phyloP scores from a whole-genome alignment of 768 basidiomycete species.

The Cystoderma amianthinum region DNA sequence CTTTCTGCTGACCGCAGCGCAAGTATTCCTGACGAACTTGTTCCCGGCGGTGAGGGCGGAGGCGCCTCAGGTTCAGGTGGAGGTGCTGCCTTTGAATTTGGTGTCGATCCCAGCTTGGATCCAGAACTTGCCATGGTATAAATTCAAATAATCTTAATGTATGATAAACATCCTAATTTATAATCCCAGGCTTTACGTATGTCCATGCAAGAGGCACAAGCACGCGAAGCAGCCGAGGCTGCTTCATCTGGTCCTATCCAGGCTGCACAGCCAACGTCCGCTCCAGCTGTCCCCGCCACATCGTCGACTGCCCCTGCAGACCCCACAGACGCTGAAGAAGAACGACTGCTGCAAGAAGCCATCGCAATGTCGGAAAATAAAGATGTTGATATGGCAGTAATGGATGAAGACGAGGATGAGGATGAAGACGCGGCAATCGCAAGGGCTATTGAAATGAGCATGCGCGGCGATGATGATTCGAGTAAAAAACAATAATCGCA shows the following conservation, averaged over 20 bases:
- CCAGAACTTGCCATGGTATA: constrained; percentile 95
- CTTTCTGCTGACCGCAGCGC: constrained; percentile 68
- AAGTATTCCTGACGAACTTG: constrained; percentile 61
- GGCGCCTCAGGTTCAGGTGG: constrained; percentile 35
- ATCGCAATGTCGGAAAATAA: constrained; percentile 58
- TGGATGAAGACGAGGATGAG: constrained; percentile 59
- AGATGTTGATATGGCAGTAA: constrained; percentile 40
- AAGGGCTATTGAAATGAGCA: constrained; percentile 89
- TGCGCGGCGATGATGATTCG: constrained; percentile 56
- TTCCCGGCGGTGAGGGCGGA: constrained; percentile 36
- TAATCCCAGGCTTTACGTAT: constrained; percentile 78
- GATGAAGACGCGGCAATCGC: constrained; percentile 89
- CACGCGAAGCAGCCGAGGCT: constrained; percentile 55
- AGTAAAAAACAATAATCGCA: constrained; percentile 24
- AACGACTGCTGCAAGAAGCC: constrained; percentile 62
- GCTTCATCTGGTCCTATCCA: constrained; percentile 26
- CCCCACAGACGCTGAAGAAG: constrained; percentile 65
- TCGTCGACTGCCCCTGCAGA: constrained; percentile 26
- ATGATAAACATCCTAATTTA: constrained; percentile 1
- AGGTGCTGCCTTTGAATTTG: constrained; percentile 68
- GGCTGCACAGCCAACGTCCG: constrained; percentile 15
- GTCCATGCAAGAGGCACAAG: constrained; percentile 94
- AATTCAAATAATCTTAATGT: too few species aligned
- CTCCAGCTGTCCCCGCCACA: constrained; percentile 30
- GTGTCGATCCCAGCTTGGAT: constrained; percentile 91